Evolutionary conservation across 768 basidiomycete species (phyloP).

Genomic region (Leccinum imitatum): DNA sequence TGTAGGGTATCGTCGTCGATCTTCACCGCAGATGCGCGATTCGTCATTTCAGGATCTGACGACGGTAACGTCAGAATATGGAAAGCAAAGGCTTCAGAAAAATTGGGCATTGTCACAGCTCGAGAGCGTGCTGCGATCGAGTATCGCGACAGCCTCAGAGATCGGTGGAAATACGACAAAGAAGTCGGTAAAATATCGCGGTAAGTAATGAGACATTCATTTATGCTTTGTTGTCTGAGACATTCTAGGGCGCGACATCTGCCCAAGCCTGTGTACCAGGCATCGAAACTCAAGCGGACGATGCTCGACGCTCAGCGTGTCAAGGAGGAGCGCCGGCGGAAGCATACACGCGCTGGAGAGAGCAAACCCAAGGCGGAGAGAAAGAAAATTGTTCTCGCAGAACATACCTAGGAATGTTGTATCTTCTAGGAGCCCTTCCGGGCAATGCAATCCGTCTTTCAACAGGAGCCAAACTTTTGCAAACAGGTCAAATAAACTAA

Average conservation of each 20-base stretch:
- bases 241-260: slow-evolving; percentile 68
- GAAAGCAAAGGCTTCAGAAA: slow-evolving; percentile 92
- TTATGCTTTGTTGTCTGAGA: slow-evolving; percentile 4
- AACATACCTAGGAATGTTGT: slow-evolving; percentile 50
- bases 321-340: slow-evolving; percentile 92
- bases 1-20: slow-evolving; percentile 81
- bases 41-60: slow-evolving; percentile 88
- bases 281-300: slow-evolving; percentile 82
- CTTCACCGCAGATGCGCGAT: slow-evolving; percentile 89
- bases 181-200: slow-evolving; percentile 81
- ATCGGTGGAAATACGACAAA: slow-evolving; percentile 84
- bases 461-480: not conserved
- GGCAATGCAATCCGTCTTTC: slow-evolving; percentile 9
- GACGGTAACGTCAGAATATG: slow-evolving; percentile 94
- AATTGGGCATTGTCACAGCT: slow-evolving; percentile 86
- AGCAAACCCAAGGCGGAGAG: slow-evolving; percentile 88
- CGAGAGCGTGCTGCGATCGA: slow-evolving; percentile 90
- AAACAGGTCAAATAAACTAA: not conserved
- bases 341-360: slow-evolving; percentile 84
- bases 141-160: slow-evolving; percentile 84
- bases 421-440: slow-evolving; percentile 12
- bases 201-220: slow-evolving; percentile 42
- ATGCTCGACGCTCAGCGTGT: slow-evolving; percentile 88
- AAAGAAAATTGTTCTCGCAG: slow-evolving; percentile 81
- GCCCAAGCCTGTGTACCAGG: slow-evolving; percentile 89